phyloP scores from a whole-genome alignment of 192 early-diverging fungal species.

The Backusella morwellensis region DNA sequence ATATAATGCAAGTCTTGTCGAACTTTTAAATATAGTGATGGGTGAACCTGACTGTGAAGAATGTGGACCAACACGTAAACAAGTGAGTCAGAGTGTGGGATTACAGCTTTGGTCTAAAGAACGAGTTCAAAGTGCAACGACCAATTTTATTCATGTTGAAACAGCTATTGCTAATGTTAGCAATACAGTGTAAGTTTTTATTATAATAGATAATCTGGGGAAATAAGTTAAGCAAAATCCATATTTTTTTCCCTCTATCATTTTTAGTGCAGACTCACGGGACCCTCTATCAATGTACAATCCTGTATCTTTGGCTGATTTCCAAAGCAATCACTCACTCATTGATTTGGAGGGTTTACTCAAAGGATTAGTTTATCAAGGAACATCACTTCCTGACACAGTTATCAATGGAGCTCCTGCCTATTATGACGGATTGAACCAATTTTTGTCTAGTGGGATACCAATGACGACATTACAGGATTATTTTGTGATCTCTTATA shows the following conservation, averaged over 20 bases:
- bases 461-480: background rate
- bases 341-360: constrained; percentile 44
- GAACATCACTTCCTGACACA: constrained; percentile 18
- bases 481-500: constrained; percentile 40
- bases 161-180: constrained; percentile 51
- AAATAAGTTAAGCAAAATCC: background rate
- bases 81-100: background rate
- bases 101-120: background rate
- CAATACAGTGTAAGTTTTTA: constrained; percentile 29
- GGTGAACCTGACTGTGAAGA: constrained; percentile 35
- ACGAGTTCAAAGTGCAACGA: constrained; percentile 27
- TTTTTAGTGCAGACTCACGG: constrained; percentile 39
- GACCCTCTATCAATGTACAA: constrained; percentile 53
- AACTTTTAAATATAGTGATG: constrained; percentile 42
- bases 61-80: constrained; percentile 41
- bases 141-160: constrained; percentile 57
- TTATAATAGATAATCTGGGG: background rate
- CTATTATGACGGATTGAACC: constrained; percentile 43
- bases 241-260: background rate
- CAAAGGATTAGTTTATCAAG: constrained; percentile 17
- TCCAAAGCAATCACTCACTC: constrained; percentile 33
- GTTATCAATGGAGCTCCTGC: constrained; percentile 45
- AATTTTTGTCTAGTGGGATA: constrained; percentile 16
- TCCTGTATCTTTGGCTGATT: constrained; percentile 29
- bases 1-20: constrained; percentile 42